Evolutionary conservation across 345 rosid species (phyloP).

Genomic region (Gossypium arboreum): DNA sequence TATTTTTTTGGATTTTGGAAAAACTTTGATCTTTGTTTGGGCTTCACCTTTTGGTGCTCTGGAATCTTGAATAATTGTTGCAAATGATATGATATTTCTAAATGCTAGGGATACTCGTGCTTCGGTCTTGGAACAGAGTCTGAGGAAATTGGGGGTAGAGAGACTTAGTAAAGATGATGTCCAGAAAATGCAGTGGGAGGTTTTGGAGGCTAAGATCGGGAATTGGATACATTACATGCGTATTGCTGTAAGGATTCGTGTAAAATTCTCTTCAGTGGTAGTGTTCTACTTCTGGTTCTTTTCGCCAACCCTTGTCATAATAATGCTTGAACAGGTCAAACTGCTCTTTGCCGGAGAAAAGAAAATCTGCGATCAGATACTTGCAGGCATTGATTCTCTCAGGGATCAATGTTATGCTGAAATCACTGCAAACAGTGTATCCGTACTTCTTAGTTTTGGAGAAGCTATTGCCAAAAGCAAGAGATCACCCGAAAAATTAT

Average conservation of each 20-base stretch:
- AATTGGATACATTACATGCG: conserved; percentile 98
- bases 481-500: conserved; percentile 91
- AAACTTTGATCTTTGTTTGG: conserved; percentile 1
- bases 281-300: conserved; percentile 4
- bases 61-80: not conserved
- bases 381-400: conserved; percentile 64
- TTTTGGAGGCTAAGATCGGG: conserved; percentile 92
- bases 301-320: conserved; percentile 7
- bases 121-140: conserved; percentile 80
- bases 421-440: conserved; percentile 71
- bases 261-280: conserved; percentile 8
- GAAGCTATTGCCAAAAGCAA: conserved; percentile 97
- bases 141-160: conserved; percentile 84
- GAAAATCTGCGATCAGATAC: conserved; percentile 84
- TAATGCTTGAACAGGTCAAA: conserved; percentile 62
- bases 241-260: conserved; percentile 57
- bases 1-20: not conserved
- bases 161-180: conserved; percentile 93
- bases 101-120: conserved; percentile 74
- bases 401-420: conserved; percentile 87
- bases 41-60: not conserved
- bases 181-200: conserved; percentile 99
- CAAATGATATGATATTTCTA: not conserved
- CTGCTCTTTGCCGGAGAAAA: conserved; percentile 81
- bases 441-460: conserved; percentile 87